Evolutionary conservation across 2,329 filamentous ascomycete species (phyloP).

Genomic region (Pestalotiopsis sp.): DNA sequence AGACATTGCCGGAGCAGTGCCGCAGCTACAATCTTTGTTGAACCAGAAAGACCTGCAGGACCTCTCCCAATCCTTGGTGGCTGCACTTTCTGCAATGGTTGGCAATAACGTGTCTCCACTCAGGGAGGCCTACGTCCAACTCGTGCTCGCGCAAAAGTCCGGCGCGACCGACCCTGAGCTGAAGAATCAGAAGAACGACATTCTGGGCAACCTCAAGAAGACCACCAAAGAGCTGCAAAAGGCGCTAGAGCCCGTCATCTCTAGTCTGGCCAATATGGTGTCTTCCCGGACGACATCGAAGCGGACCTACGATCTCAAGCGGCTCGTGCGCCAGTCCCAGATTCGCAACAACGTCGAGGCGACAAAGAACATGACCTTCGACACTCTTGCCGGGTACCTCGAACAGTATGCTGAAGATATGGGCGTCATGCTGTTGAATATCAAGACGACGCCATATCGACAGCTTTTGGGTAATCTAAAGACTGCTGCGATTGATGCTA

Average conservation of each 20-base stretch:
- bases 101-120: neutral
- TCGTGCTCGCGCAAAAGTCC: neutral
- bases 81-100: constrained; percentile 4
- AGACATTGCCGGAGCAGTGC: constrained; percentile 21
- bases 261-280: constrained; percentile 25
- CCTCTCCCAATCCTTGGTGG: constrained; percentile 10
- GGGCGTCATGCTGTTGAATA: constrained; percentile 24
- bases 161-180: neutral
- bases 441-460: constrained; percentile 17
- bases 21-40: constrained; percentile 20
- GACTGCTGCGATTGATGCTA: neutral
- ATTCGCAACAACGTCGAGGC: constrained; percentile 28
- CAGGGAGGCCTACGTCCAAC: neutral
- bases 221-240: constrained; percentile 17
- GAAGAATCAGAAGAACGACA: constrained; percentile 16
- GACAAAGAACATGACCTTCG: constrained; percentile 24
- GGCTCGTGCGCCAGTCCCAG: constrained; percentile 25
- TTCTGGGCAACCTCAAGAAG: constrained; percentile 20
- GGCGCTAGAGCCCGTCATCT: constrained; percentile 18
- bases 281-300: constrained; percentile 30
- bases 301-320: constrained; percentile 28
- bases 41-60: constrained; percentile 20
- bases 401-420: constrained; percentile 21
- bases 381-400: constrained; percentile 19
- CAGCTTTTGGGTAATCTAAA: constrained; percentile 19